These are phyloP conservation scores for Yarrowia sp. DNA, from an alignment of 805 yeast genomes.

Conservation along the genomic window DNA sequence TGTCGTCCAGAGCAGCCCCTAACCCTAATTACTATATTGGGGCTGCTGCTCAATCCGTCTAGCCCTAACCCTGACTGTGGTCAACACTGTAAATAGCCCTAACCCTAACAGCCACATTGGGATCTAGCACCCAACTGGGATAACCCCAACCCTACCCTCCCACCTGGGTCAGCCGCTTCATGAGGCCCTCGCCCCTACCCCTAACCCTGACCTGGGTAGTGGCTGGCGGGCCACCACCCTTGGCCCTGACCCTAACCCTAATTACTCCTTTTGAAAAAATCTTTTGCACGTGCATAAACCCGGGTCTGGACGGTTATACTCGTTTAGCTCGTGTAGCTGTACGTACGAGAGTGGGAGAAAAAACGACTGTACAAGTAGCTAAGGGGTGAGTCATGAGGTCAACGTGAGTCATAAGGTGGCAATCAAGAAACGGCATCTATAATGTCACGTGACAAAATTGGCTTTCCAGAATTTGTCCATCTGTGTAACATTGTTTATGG, in stretches of 20 bases:
- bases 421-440: too few relatives aligned
- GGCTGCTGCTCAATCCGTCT: too few relatives aligned
- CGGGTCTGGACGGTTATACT: constrained; percentile 16
- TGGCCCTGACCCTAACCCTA: neutral
- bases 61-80: neutral
- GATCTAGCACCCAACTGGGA: too few relatives aligned
- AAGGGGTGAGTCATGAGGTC: too few relatives aligned
- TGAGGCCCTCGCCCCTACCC: neutral
- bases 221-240: too few relatives aligned
- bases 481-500: too few relatives aligned
- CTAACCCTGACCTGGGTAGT: neutral
- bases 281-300: constrained; percentile 25
- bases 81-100: too few relatives aligned
- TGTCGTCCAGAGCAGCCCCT: neutral
- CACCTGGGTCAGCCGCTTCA: too few relatives aligned
- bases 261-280: neutral
- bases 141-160: neutral
- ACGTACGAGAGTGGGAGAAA: neutral
- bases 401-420: too few relatives aligned
- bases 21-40: neutral
- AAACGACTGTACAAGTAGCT: too few relatives aligned
- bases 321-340: constrained; percentile 21
- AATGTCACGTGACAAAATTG: too few relatives aligned
- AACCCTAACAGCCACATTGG: neutral
- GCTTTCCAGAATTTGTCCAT: too few relatives aligned